A percentile compares a stretch with the other conserved stretches of the same genome.
Conservation (phyloP, 768 basidiomycete genomes). For the Paxillus ammoniavirescens region DNA sequence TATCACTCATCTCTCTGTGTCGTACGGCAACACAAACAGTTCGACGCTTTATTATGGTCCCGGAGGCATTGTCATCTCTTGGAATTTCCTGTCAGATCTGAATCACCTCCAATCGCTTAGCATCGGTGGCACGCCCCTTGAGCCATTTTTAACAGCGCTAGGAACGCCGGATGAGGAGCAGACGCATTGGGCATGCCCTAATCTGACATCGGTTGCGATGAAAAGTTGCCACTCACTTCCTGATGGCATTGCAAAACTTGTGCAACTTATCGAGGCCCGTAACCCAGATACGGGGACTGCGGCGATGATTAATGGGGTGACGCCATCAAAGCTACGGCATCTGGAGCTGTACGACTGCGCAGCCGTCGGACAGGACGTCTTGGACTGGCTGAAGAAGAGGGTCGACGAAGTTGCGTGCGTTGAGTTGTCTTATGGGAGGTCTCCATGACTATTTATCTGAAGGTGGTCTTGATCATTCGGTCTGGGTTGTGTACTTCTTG, state of each 20-base stretch:
- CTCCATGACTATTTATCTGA: constrained; percentile 11
- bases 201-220: constrained; percentile 57
- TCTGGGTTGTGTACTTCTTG: background rate
- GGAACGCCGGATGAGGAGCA: constrained; percentile 60
- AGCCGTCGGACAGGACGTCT: constrained; percentile 63
- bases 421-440: constrained; percentile 53
- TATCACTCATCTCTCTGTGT: constrained; percentile 59
- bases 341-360: constrained; percentile 70
- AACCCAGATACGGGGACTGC: constrained; percentile 51
- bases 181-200: constrained; percentile 62
- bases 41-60: constrained; percentile 57
- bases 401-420: constrained; percentile 62
- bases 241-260: constrained; percentile 65
- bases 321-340: constrained; percentile 50
- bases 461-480: background rate
- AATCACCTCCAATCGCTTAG: constrained; percentile 55
- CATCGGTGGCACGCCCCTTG: constrained; percentile 64
- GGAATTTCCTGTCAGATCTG: constrained; percentile 65
- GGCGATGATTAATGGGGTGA: constrained; percentile 42
- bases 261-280: constrained; percentile 68
- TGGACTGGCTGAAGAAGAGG: constrained; percentile 62
- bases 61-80: constrained; percentile 58
- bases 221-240: constrained; percentile 62
- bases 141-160: constrained; percentile 58
- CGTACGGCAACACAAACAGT: constrained; percentile 44